A percentile compares a stretch with the other conserved stretches of the same genome.
These are phyloP conservation scores for Stemphylium vesicarium DNA, from an alignment of 2,329 filamentous ascomycete species.

Conservation along the genomic window DNA sequence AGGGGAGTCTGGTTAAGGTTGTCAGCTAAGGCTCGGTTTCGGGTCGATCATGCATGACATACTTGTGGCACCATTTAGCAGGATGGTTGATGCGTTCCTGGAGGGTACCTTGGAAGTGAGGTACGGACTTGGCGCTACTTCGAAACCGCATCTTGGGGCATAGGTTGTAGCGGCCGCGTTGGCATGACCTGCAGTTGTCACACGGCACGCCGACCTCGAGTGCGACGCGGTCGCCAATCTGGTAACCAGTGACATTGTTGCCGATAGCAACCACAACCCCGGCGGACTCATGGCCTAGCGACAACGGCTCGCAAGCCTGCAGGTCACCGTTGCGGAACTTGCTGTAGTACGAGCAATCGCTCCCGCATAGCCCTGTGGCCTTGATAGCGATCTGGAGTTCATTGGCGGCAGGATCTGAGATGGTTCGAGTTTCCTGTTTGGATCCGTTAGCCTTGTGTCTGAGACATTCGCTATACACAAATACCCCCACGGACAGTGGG, in stretches of 20 bases:
- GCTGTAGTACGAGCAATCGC: constrained; percentile 74
- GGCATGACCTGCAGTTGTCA: constrained; percentile 51
- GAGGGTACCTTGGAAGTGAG: constrained; percentile 53
- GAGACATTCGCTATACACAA: constrained; percentile 20
- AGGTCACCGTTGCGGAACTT: constrained; percentile 75
- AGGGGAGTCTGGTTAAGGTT: constrained; percentile 46
- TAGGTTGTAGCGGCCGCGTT: constrained; percentile 52
- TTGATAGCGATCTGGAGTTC: constrained; percentile 71
- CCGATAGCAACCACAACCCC: constrained; percentile 50
- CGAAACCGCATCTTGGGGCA: constrained; percentile 52
- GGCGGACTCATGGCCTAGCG: constrained; percentile 57
- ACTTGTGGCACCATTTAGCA: constrained; percentile 54
- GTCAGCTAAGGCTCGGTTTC: constrained; percentile 36
- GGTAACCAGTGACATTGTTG: constrained; percentile 46
- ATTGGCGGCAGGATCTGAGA: constrained; percentile 60
- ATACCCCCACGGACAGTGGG: constrained; percentile 42
- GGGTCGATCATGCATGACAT: constrained; percentile 43
- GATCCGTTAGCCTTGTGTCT: constrained; percentile 31
- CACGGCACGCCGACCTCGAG: constrained; percentile 52
- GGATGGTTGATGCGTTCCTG: constrained; percentile 54
- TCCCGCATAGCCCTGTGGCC: constrained; percentile 72
- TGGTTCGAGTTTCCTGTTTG: constrained; percentile 60
- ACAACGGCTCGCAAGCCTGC: constrained; percentile 69
- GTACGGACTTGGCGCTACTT: constrained; percentile 52
- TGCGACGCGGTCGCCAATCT: constrained; percentile 51